Evolutionary conservation across 148 eudicot genomes (phyloP), one percentile per base, ranked within the genome.

Genomic region (Persicaria maculosa): DNA sequence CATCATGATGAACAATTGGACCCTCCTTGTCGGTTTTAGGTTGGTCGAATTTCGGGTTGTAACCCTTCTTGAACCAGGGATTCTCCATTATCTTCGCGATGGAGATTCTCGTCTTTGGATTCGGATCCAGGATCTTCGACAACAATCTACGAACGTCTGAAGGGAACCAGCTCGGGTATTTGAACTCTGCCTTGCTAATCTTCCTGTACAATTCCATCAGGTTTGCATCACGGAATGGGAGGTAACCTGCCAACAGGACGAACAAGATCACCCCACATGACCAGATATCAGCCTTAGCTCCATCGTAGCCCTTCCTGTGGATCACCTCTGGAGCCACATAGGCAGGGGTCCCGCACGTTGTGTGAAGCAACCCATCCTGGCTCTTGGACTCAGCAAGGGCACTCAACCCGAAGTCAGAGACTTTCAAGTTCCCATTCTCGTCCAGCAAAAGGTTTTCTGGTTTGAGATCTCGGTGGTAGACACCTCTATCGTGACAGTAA

Each of bases 341-440:
- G 15, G 87, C 87, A 40, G 87, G 87, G 12, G 87, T 84, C 74
- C 87, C 87, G 70, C 87, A 84, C 5, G 85, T 82, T 0, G 87
- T 84, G 52, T 84, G 87, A 44, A 85, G 84, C 77, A 85, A 74
- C 43, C 88, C 88, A n/a, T 85, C 88, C 77, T 83, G 84, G n/a
- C 57, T 79, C 72, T 71, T 83, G 36, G 86, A 74, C 25, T 80
- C 84, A 0, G 86, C 82, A 10, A 85, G 40, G 2, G 88, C 88
- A 72, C 84, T 85, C 16, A 85, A 71, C 22, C 88, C 86, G 22
- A 85, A 85, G 72, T 85, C 88, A 1, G 88, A 74, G 15, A 85
- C 78, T 57, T 85, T 85, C 55, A 85, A 64, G 54, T 85, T 71
- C 15, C 81, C 88, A 59, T 77, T 36, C 69, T 85, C 86, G 64